Percentiles rank a stretch among this genome's conserved stretches.
phyloP scores from a whole-genome alignment of 352 stramenopile species.

The Globisporangium carolinianum region DNA sequence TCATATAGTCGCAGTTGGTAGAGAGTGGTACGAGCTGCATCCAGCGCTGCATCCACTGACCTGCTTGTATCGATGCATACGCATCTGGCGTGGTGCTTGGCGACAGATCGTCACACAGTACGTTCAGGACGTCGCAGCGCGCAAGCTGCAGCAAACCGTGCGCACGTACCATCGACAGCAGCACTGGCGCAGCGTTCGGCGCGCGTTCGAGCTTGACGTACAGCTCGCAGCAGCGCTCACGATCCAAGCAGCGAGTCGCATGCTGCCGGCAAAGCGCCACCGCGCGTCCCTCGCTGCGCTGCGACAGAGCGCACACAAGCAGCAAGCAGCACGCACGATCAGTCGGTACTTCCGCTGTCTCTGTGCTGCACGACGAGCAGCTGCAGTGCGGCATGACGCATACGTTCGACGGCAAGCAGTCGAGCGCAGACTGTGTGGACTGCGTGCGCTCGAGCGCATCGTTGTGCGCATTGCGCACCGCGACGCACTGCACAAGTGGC shows the following conservation, averaged over 20 bases:
- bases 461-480: slow-evolving; percentile 14
- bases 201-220: slow-evolving; percentile 28
- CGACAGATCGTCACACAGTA: slow-evolving; percentile 33
- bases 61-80: no score
- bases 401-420: slow-evolving; percentile 6
- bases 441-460: slow-evolving; percentile 4
- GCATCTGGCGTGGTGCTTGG: not conserved
- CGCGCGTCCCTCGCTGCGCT: slow-evolving; percentile 23
- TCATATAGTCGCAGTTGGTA: slow-evolving; percentile 2
- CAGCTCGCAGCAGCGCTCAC: slow-evolving; percentile 29
- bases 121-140: slow-evolving; percentile 30
- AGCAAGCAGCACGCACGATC: slow-evolving; percentile 19
- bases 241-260: slow-evolving; percentile 38
- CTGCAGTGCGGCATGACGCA: not conserved
- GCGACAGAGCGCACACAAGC: slow-evolving; percentile 9
- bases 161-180: slow-evolving; percentile 28
- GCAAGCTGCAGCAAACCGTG: slow-evolving; percentile 32
- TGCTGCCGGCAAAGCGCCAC: slow-evolving; percentile 20
- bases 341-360: slow-evolving; percentile 23
- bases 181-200: slow-evolving; percentile 35
- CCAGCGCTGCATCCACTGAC: not conserved
- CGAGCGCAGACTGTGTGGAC: slow-evolving; percentile 4
- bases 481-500: slow-evolving; percentile 25
- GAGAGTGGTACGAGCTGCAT: no score
- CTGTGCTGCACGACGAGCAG: slow-evolving; percentile 3